A percentile compares a stretch with the other conserved stretches of the same genome.
phyloP scores from a whole-genome alignment of 257 asterid genomes.

The Lavandula angustifolia region DNA sequence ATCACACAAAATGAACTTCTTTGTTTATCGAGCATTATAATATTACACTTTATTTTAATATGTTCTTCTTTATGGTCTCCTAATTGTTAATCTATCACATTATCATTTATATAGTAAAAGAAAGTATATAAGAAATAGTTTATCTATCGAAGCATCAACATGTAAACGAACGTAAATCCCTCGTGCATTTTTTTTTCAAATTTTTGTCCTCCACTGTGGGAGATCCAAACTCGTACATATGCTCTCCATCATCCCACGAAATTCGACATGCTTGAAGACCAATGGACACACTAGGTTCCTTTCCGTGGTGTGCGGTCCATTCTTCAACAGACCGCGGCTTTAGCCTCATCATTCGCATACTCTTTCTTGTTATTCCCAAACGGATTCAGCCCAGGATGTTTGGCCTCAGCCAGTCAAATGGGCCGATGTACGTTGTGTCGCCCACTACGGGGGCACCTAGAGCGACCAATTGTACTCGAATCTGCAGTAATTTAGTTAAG shows the following conservation, averaged over 20 bases:
- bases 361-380: slow-evolving; percentile 49
- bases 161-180: no score
- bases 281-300: slow-evolving; percentile 70
- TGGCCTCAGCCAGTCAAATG: slow-evolving; percentile 67
- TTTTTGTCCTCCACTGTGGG: slow-evolving; percentile 73
- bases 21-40: no score
- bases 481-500: slow-evolving; percentile 39
- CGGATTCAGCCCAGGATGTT: slow-evolving; percentile 60
- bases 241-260: slow-evolving; percentile 74
- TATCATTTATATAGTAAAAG: no score
- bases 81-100: no score
- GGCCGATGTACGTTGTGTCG: slow-evolving; percentile 81
- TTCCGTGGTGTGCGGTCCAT: slow-evolving; percentile 77
- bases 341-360: slow-evolving; percentile 46
- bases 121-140: no score
- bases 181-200: no score
- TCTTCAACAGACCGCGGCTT: slow-evolving; percentile 51
- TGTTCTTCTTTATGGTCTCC: no score
- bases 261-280: slow-evolving; percentile 85
- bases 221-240: slow-evolving; percentile 64
- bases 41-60: no score
- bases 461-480: slow-evolving; percentile 79
- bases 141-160: no score
- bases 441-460: slow-evolving; percentile 80
- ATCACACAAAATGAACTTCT: no score